Evolutionary conservation across 2,329 filamentous ascomycete genomes (phyloP), one percentile per base, ranked within the genome.

Genomic region (Fusarium algeriense): DNA sequence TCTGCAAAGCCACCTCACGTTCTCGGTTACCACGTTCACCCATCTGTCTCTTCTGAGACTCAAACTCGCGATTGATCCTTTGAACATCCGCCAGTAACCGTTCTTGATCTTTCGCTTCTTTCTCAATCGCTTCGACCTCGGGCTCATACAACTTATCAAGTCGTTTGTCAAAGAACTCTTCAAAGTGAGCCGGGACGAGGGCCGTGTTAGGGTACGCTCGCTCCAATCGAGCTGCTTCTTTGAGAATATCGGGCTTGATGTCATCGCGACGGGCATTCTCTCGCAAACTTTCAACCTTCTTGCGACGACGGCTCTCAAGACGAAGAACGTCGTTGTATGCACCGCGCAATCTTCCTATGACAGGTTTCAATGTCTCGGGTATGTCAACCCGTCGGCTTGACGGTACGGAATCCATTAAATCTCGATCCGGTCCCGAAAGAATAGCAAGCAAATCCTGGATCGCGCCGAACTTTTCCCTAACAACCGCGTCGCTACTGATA

Each of bases 171-270:
- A 98, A 98, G 49, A 98, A 92, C 57, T 90, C 89, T 76, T 99
- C 96, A 77, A 99, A 98, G 76, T 98, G 94, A 5, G 93, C 92
- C 1, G 95, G 91, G 54, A 94, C 92, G 55, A 99, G 92, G 14
- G 90, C 89, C 40, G 95, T 94, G 81, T 93, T 93, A 0, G 94
- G 93, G 69, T 94, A 95, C 64, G 93, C 91, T 48, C 95, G 90
- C 82, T 98, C 96, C 15, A 98, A 85, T 12, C 94, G 90, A 38
- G 92, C 91, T 5, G 95, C 91, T 84, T 98, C 95, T 52, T 88
- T 88, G 26, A 97, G 85, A 7, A 99, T 91, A 53, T 94, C 93
- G 1, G 89, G 88, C 76, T 94, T 94, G 75, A 98, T 95, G 80
- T 98, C 95, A 80, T 99, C 96, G 26, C 89, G 88, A 56, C 92